A percentile compares a stretch with the other conserved stretches of the same genome.
Evolutionary conservation across 2,329 filamentous ascomycete species (phyloP).

Genomic region (Aspergillus aculeatus): DNA sequence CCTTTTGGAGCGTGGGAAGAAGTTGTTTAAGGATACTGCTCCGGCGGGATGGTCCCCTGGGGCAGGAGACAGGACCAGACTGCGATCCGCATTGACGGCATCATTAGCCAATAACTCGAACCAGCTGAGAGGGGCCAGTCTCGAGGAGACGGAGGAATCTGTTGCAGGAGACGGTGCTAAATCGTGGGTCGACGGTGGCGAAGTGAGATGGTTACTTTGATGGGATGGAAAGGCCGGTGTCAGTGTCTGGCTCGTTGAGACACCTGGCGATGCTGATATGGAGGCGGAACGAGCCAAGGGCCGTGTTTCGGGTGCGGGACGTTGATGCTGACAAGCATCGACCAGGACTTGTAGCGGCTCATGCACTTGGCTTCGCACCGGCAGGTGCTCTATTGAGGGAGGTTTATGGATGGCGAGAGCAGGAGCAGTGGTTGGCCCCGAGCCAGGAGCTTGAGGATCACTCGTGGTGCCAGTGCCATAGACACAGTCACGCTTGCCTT

Average conservation of each 20-base stretch:
- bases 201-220: neutral
- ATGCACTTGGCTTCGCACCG: conserved; percentile 5
- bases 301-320: conserved; percentile 10
- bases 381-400: neutral
- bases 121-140: conserved; percentile 50
- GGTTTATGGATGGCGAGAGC: neutral
- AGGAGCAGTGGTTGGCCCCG: neutral
- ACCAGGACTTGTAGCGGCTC: conserved; percentile 20
- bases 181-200: conserved; percentile 9
- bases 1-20: conserved; percentile 9
- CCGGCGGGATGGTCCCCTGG: conserved; percentile 26
- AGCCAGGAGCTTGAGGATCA: neutral
- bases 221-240: conserved; percentile 9
- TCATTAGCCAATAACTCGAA: conserved; percentile 42
- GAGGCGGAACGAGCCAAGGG: conserved; percentile 8
- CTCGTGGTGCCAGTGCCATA: conserved; percentile 13
- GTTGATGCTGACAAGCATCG: conserved; percentile 23
- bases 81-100: conserved; percentile 18
- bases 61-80: conserved; percentile 15
- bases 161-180: conserved; percentile 28
- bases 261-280: conserved; percentile 2
- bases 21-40: conserved; percentile 9
- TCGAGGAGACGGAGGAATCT: conserved; percentile 35
- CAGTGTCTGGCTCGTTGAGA: neutral
- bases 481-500: conserved; percentile 26